Percentiles rank a stretch among this genome's conserved stretches.
Evolutionary conservation across 176 grass and related monocot species (phyloP).

Genomic region (Oropetium thomaeum): DNA sequence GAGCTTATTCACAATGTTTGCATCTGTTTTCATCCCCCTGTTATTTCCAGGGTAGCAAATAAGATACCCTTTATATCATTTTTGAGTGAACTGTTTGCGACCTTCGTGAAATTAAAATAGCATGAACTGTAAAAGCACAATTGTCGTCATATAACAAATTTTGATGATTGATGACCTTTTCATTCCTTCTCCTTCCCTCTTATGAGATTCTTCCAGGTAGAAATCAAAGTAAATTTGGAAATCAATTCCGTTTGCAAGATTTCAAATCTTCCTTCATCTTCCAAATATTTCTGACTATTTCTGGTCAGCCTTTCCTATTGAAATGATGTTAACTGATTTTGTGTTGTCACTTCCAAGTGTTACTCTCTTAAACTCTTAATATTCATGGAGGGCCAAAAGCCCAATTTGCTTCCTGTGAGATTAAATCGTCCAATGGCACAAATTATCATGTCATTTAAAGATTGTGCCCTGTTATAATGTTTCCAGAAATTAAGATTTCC

Average conservation of each 20-base stretch:
- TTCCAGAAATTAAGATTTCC: neutral
- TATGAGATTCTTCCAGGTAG: no score
- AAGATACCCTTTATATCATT: neutral
- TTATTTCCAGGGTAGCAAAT: neutral
- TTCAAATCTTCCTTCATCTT: no score
- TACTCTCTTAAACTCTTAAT: neutral
- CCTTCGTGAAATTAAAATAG: neutral
- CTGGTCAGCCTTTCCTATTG: neutral
- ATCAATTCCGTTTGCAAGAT: no score
- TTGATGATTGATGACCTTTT: no score
- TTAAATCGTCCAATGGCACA: neutral
- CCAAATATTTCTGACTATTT: neutral
- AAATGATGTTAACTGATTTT: neutral
- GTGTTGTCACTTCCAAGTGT: neutral
- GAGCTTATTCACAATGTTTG: neutral
- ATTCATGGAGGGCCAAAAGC: neutral
- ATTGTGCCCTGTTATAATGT: neutral
- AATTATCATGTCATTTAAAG: neutral
- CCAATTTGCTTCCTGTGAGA: neutral
- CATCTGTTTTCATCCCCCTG: neutral
- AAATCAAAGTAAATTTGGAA: no score
- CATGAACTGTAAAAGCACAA: neutral
- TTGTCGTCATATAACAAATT: neutral
- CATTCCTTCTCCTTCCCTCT: no score
- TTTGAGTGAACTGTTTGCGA: neutral